These are phyloP conservation scores for Pleurotus tuber-regium DNA, from an alignment of 768 basidiomycete genomes.

Conservation along the genomic window DNA sequence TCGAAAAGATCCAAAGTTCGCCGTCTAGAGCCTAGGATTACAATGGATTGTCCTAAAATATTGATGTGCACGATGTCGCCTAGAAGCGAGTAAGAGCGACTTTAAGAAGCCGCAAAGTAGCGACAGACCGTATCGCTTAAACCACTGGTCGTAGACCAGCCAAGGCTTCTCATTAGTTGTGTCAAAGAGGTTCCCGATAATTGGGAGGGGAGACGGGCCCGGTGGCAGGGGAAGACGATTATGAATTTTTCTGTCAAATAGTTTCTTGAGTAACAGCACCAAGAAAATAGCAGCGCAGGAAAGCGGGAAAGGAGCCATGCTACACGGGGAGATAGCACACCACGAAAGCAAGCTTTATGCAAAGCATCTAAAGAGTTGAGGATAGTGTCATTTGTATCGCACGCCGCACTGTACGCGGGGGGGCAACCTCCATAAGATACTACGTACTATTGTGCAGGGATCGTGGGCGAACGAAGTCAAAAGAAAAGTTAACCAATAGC, in stretches of 20 bases:
- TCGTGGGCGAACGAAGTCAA: too few relatives aligned
- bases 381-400: too few relatives aligned
- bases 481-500: too few relatives aligned
- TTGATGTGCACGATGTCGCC: constrained; percentile 12
- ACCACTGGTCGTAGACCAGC: constrained; percentile 19
- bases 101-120: background rate
- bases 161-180: constrained; percentile 19
- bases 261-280: background rate
- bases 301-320: background rate
- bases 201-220: background rate
- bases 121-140: constrained; percentile 17
- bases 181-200: constrained; percentile 9
- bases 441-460: too few relatives aligned
- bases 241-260: background rate
- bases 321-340: too few relatives aligned
- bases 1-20: constrained; percentile 18
- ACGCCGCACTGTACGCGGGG: too few relatives aligned
- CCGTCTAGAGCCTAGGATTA: constrained; percentile 13
- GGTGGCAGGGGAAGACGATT: background rate
- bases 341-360: too few relatives aligned
- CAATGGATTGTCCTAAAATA: constrained; percentile 2
- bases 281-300: background rate
- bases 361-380: too few relatives aligned
- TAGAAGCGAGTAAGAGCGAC: background rate
- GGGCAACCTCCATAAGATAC: too few relatives aligned